Percentiles rank a stretch among this genome's conserved stretches.
These are phyloP conservation scores for Xylariaceae sp. DNA, from an alignment of 2,329 filamentous ascomycete genomes.

Conservation along the genomic window DNA sequence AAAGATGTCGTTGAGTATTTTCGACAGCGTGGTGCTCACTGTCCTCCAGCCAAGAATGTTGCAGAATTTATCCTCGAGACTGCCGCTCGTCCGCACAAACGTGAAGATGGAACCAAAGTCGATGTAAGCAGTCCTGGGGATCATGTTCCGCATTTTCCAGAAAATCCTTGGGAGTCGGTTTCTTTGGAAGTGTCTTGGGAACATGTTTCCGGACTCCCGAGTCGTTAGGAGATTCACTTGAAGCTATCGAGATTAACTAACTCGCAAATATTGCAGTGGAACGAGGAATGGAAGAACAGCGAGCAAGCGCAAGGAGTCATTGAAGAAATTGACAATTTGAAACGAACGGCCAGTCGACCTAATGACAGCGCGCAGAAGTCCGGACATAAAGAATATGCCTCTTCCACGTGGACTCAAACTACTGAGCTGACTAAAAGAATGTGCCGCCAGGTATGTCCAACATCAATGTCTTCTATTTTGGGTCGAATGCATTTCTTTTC, in stretches of 20 bases:
- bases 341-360: slow-evolving; percentile 26
- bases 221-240: too few relatives aligned
- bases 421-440: slow-evolving; percentile 64
- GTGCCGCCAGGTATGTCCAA: slow-evolving; percentile 48
- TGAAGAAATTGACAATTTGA: slow-evolving; percentile 62
- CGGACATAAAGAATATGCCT: slow-evolving; percentile 60
- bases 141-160: too few relatives aligned
- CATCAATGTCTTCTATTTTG: too few relatives aligned
- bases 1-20: slow-evolving; percentile 65
- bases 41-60: slow-evolving; percentile 52
- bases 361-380: slow-evolving; percentile 39
- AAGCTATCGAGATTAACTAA: too few relatives aligned
- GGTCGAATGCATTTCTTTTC: too few relatives aligned
- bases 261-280: slow-evolving; percentile 46
- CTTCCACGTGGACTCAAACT: slow-evolving; percentile 59
- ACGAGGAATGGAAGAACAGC: slow-evolving; percentile 68
- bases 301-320: slow-evolving; percentile 55
- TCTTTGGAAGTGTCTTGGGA: too few relatives aligned
- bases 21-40: slow-evolving; percentile 59
- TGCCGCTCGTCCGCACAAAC: slow-evolving; percentile 33
- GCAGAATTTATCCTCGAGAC: slow-evolving; percentile 49
- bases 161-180: too few relatives aligned
- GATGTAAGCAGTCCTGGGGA: slow-evolving; percentile 32
- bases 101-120: slow-evolving; percentile 38
- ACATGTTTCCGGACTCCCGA: too few relatives aligned